Percentiles rank a stretch among this genome's conserved stretches.
These are phyloP conservation scores for Toxicodendron radicans DNA, from an alignment of 345 rosid genomes.

Conservation along the genomic window DNA sequence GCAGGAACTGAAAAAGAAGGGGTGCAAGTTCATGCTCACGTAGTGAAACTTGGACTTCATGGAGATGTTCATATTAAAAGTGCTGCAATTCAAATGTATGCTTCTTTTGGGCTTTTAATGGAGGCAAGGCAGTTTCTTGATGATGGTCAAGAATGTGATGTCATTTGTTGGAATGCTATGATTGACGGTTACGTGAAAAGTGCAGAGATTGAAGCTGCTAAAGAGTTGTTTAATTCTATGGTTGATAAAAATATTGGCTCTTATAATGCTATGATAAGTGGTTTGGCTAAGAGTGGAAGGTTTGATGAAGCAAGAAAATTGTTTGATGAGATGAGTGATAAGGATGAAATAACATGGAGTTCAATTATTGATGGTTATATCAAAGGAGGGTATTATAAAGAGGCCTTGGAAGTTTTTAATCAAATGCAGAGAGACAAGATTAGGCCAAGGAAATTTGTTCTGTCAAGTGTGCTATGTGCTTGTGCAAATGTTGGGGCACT, in stretches of 20 bases:
- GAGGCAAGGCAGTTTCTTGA: slow-evolving; percentile 42
- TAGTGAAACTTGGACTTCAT: slow-evolving; percentile 40
- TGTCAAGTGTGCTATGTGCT: slow-evolving; percentile 38
- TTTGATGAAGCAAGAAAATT: slow-evolving; percentile 42
- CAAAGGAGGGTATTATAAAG: slow-evolving; percentile 33
- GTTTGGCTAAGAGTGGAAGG: slow-evolving; percentile 38
- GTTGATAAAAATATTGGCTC: slow-evolving; percentile 32
- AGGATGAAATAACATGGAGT: slow-evolving; percentile 53
- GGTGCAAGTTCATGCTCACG: slow-evolving; percentile 41
- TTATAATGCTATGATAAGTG: slow-evolving; percentile 46
- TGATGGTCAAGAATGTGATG: slow-evolving; percentile 30
- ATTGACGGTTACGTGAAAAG: slow-evolving; percentile 42
- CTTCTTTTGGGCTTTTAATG: slow-evolving; percentile 25
- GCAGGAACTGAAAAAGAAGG: slow-evolving; percentile 27
- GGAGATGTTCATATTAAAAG: slow-evolving; percentile 44
- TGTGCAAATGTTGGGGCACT: slow-evolving; percentile 49
- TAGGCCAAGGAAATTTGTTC: slow-evolving; percentile 33
- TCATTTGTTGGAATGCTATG: slow-evolving; percentile 42
- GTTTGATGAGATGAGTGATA: slow-evolving; percentile 41
- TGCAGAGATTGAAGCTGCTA: slow-evolving; percentile 37
- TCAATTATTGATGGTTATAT: slow-evolving; percentile 49
- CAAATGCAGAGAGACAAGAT: slow-evolving; percentile 35
- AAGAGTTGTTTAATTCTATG: slow-evolving; percentile 36
- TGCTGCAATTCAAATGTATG: slow-evolving; percentile 57
- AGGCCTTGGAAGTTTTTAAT: slow-evolving; percentile 41